phyloP scores from a whole-genome alignment of 2,329 filamentous ascomycete species.

The Xylaria polymorpha region DNA sequence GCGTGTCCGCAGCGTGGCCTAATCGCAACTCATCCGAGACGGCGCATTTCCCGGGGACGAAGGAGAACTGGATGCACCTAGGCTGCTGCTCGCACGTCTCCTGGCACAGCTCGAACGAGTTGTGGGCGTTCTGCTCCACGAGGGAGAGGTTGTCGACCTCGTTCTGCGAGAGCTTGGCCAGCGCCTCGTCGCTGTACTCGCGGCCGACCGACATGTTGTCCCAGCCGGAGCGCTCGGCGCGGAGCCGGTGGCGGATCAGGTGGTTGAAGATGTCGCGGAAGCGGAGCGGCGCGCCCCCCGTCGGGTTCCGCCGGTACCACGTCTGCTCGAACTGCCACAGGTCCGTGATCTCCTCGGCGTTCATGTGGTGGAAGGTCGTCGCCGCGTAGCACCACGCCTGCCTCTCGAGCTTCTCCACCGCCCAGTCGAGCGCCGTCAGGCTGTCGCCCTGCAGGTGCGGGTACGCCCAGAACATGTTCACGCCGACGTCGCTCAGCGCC shows the following conservation, averaged over 20 bases:
- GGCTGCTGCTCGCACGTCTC: slow-evolving; percentile 37
- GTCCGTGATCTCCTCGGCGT: slow-evolving; percentile 33
- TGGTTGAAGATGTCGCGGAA: slow-evolving; percentile 42
- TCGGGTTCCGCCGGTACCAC: slow-evolving; percentile 35
- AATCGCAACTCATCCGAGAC: slow-evolving; percentile 40
- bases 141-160: slow-evolving; percentile 34
- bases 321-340: slow-evolving; percentile 42
- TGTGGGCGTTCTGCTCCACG: slow-evolving; percentile 38
- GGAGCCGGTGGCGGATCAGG: slow-evolving; percentile 37
- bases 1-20: slow-evolving; percentile 35
- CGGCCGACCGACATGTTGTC: slow-evolving; percentile 41
- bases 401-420: slow-evolving; percentile 38
- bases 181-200: slow-evolving; percentile 40
- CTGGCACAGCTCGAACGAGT: slow-evolving; percentile 39
- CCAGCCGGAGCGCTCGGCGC: slow-evolving; percentile 34
- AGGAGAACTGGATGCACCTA: slow-evolving; percentile 42
- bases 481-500: slow-evolving; percentile 34
- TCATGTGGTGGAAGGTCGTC: slow-evolving; percentile 43
- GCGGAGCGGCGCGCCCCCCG: slow-evolving; percentile 31
- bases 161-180: slow-evolving; percentile 34
- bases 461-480: slow-evolving; percentile 40
- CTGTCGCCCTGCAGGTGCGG: slow-evolving; percentile 40
- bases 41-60: slow-evolving; percentile 36
- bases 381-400: slow-evolving; percentile 42
- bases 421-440: slow-evolving; percentile 40